Base-by-base conservation (phyloP, 345 rosid species). In the Melaleuca quinquenervia region DNA sequence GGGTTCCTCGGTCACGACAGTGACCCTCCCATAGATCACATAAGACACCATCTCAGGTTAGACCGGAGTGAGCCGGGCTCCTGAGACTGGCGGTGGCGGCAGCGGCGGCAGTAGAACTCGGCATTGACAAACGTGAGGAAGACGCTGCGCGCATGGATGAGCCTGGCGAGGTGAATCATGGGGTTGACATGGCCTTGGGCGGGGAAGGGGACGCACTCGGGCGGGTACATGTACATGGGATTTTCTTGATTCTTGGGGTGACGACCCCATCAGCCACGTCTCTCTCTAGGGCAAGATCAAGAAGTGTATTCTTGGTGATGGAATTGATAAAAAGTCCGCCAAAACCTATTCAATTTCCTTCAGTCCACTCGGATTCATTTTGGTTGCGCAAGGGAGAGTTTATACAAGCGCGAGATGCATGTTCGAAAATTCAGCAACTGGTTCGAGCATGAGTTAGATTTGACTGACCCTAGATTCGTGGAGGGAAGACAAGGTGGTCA, bases 81-180 rank as follows among this genome's bases (percentile, higher is more conserved):
- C 45, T 64, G 29, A 7, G 76, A 90, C 12, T 62, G 53, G 82
- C 85, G 55, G 24, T 87, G 51, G 82, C 88, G 51, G 82, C 88
- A 86, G 15, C 52, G 24, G 50, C 88, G 41, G 41, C 41, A 85
- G 89, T 85, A 88, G 60, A 83, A 87, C 85, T 90, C 90, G 0
- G 88, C 88, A 88, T 89, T 87, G 70, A 91, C 90, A 27, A 88
- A 88, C 75, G 94, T 92, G 78, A 92, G 84, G 82, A 87, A 84
- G 83, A 92, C 88, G 27, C 91, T 90, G 78, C 21, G 84, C 0
- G 84, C 85, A n/a, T 92, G 91, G 20, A 41, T 2, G 41, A 41
- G 41, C 41, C 41, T 41, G 4, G 41, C 41, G 41, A 41, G 41
- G 3, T 41, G 41, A 2, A 41, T 41, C 41, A 41, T 41, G 41